Evolutionary conservation across 768 basidiomycete genomes (phyloP).

Genomic region (Serendipita sp.): DNA sequence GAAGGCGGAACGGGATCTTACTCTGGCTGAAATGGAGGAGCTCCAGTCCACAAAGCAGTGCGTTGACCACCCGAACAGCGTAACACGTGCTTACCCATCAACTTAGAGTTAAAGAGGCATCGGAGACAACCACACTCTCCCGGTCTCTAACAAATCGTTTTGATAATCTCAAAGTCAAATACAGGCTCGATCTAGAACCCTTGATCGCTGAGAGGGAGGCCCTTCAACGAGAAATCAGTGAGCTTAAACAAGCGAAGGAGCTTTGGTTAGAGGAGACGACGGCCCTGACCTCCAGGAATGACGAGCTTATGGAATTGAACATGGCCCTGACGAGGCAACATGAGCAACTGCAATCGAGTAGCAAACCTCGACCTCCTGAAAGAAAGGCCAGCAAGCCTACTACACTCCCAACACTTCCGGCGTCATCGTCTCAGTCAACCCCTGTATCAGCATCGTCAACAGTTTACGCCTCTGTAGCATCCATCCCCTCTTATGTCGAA

Average conservation of each 20-base stretch:
- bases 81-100: not conserved
- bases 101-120: not conserved
- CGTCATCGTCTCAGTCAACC: not conserved
- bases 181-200: constrained; percentile 72
- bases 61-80: constrained; percentile 8
- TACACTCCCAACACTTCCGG: not conserved
- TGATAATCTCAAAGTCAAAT: constrained; percentile 75
- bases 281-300: constrained; percentile 78
- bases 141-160: constrained; percentile 72
- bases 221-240: constrained; percentile 63
- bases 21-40: constrained; percentile 87
- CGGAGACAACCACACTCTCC: constrained; percentile 21
- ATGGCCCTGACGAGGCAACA: constrained; percentile 66
- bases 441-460: not conserved
- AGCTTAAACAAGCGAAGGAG: constrained; percentile 75
- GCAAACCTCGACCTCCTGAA: not conserved
- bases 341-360: constrained; percentile 26
- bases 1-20: constrained; percentile 78
- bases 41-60: constrained; percentile 61
- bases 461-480: not conserved
- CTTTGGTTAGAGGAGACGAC: constrained; percentile 84
- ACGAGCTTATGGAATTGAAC: constrained; percentile 79
- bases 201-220: constrained; percentile 69
- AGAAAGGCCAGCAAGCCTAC: not conserved
- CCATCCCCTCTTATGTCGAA: not conserved